phyloP scores from a whole-genome alignment of 192 early-diverging fungal species.

The Coemansia sp. region DNA sequence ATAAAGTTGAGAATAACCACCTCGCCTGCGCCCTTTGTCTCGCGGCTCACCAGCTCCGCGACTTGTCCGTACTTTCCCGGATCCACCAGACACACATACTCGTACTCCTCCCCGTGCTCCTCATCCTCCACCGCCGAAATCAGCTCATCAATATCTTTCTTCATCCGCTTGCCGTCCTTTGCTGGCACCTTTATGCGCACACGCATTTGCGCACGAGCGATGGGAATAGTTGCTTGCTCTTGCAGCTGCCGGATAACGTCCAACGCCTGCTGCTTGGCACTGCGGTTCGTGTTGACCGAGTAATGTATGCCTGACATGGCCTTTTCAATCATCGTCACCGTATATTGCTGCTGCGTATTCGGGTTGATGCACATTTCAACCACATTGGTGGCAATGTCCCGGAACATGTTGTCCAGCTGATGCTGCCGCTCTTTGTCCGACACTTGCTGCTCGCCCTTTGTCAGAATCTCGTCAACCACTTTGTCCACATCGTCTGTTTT shows the following conservation, averaged over 20 bases:
- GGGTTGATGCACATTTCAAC: slow-evolving; percentile 97
- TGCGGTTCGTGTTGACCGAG: slow-evolving; percentile 83
- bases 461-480: slow-evolving; percentile 83
- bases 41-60: slow-evolving; percentile 77
- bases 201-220: slow-evolving; percentile 92
- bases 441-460: slow-evolving; percentile 96
- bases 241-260: slow-evolving; percentile 93
- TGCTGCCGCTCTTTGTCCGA: slow-evolving; percentile 93
- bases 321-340: slow-evolving; percentile 98
- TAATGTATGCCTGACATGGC: slow-evolving; percentile 93
- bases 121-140: slow-evolving; percentile 78
- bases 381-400: slow-evolving; percentile 95
- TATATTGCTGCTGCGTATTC: slow-evolving; percentile 89
- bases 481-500: slow-evolving; percentile 80
- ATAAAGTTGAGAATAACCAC: slow-evolving; percentile 83
- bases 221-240: slow-evolving; percentile 85
- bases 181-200: slow-evolving; percentile 73
- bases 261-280: slow-evolving; percentile 82
- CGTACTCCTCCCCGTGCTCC: slow-evolving; percentile 58
- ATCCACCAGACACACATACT: slow-evolving; percentile 68
- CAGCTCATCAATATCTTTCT: slow-evolving; percentile 65
- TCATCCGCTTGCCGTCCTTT: slow-evolving; percentile 88
- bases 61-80: slow-evolving; percentile 88
- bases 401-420: slow-evolving; percentile 75
- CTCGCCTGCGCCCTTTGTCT: slow-evolving; percentile 85